Base-by-base conservation (phyloP, 331 rosid species). In the Malus hybrid region DNA sequence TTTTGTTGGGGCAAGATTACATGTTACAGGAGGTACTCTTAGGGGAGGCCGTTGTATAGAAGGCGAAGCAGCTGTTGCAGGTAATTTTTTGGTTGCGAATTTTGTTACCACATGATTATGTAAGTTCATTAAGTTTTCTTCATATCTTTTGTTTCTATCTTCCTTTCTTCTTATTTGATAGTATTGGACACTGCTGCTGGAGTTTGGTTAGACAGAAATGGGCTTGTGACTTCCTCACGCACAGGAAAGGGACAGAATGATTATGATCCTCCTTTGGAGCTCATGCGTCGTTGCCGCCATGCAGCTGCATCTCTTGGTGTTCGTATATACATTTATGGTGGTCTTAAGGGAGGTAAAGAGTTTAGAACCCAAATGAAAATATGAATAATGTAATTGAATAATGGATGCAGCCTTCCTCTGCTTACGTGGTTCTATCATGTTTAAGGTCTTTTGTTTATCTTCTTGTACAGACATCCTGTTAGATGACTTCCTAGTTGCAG, bases 121-220 rank as follows among this genome's bases (percentile, higher is more conserved):
- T 71, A 60, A n/a, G 62, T 55, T 78, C 29, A 56, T 20, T 30
- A 66, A 57, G 34, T 19, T 76, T 58, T 75, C 30, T 64, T 44
- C 46, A 34, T 52, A 10, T 8, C 15, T 48, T 8, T 28, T 4
- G 29, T 46, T 55, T 57, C 50, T 64, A 5, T 28, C 16, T 83
- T 70, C 39, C 18, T 52, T 70, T 55, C 57, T 30, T 14, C 5
- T 73, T 20, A 76, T 80, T 84, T 75, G 75, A 72, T 73, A 95
- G 99, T 95, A 66, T 85, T 95, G 94, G 99, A 95, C 86, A 95
- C 99, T 79, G 99, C 99, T 13, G 99, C 99, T 77, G 99, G 99
- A 82, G 98, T 89, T 79, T 95, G 99, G 99, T 84, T 95, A 71
- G 99, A 95, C 80, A 87, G 98, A 83, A 90, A 80, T 72, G 99